A percentile compares a stretch with the other conserved stretches of the same genome.
These are phyloP conservation scores for Venturia aucupariae DNA, from an alignment of 2,329 filamentous ascomycete genomes.

Conservation along the genomic window DNA sequence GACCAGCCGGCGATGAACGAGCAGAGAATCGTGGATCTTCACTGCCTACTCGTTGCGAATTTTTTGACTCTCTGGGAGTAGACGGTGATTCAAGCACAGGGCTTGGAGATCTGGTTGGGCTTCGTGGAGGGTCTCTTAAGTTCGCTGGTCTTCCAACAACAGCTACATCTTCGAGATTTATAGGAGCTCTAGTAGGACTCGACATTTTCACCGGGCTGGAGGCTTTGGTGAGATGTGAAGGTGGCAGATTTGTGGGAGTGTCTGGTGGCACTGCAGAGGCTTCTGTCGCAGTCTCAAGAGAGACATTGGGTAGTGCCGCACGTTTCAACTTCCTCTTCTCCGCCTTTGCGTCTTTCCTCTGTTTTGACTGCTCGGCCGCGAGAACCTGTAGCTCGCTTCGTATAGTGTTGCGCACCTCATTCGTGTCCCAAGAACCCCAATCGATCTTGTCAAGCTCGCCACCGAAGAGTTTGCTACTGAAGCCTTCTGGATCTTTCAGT, in stretches of 20 bases:
- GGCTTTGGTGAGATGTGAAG: background rate
- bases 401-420: slow-evolving; percentile 54
- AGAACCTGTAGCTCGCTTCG: slow-evolving; percentile 57
- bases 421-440: slow-evolving; percentile 46
- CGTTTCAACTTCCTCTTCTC: background rate
- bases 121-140: background rate
- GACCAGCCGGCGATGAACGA: background rate
- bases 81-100: background rate
- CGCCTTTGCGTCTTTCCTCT: background rate
- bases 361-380: slow-evolving; percentile 31
- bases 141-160: background rate
- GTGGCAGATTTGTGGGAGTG: background rate
- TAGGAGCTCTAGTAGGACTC: background rate
- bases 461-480: slow-evolving; percentile 57
- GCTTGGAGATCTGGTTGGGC: background rate
- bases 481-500: slow-evolving; percentile 61
- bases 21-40: background rate
- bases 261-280: background rate
- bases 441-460: slow-evolving; percentile 50
- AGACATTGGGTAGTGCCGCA: background rate
- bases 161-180: background rate
- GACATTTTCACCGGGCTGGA: background rate
- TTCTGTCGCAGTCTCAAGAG: background rate
- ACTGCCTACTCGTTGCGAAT: background rate
- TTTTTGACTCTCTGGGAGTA: background rate